Evolutionary conservation across 2,329 filamentous ascomycete genomes (phyloP).

Genomic region (Colletotrichum paranaense): DNA sequence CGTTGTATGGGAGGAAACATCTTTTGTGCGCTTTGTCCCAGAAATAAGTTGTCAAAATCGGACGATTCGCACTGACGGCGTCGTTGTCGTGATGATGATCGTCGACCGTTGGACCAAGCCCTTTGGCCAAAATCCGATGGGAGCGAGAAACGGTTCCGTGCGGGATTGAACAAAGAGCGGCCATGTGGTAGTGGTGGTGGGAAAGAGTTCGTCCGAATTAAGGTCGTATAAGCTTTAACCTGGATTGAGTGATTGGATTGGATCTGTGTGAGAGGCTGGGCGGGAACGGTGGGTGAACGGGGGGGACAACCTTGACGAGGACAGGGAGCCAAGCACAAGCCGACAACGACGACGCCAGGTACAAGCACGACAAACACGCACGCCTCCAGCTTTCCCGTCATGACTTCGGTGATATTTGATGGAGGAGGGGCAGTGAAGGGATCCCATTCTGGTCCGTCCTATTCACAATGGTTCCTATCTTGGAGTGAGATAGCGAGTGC

Average conservation of each 20-base stretch:
- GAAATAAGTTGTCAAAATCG: not conserved
- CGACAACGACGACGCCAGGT: not conserved
- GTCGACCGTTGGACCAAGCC: conserved; percentile 14
- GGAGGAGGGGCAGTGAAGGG: not conserved
- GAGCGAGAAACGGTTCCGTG: not conserved
- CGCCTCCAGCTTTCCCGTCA: not conserved
- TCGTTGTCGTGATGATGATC: not conserved
- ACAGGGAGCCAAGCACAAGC: conserved; percentile 23
- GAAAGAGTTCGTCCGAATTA: not conserved
- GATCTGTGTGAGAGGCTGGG: conserved; percentile 5
- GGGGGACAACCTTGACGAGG: conserved; percentile 8
- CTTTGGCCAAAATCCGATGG: not conserved
- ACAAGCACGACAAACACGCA: not conserved
- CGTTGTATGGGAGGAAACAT: not conserved
- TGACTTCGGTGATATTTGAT: not conserved
- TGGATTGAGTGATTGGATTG: not conserved
- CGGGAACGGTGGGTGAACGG: not conserved
- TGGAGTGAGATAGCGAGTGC: not conserved
- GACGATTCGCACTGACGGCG: not conserved
- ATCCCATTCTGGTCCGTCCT: not conserved
- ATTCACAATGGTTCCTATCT: conserved; percentile 14
- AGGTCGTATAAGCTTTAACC: not conserved
- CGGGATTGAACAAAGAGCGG: conserved; percentile 14
- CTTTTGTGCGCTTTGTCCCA: not conserved
- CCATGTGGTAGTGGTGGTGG: not conserved